phyloP scores from a whole-genome alignment of 78 protist species.

The Guillardia theta region DNA sequence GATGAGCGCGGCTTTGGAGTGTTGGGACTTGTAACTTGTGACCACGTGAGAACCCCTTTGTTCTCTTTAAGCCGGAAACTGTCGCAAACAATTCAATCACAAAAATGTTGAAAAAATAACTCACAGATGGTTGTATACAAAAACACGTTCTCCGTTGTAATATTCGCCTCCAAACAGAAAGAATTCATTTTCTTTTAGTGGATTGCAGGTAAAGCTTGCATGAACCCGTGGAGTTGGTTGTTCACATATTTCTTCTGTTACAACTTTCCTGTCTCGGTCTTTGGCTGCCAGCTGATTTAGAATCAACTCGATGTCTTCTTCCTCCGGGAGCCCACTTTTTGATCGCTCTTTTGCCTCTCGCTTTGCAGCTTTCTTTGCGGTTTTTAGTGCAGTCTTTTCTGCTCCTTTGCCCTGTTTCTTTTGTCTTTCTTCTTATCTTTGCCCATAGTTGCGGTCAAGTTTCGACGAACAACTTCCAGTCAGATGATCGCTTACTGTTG shows the following conservation, averaged over 20 bases:
- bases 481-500: too few relatives aligned
- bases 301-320: constrained; percentile 13
- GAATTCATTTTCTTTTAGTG: neutral
- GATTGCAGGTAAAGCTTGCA: neutral
- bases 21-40: neutral
- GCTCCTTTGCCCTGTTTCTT: neutral
- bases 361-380: neutral
- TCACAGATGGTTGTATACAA: constrained; percentile 11
- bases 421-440: neutral
- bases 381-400: neutral
- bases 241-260: neutral
- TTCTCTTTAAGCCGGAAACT: neutral
- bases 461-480: too few relatives aligned
- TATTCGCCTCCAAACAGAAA: neutral
- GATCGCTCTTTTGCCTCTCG: neutral
- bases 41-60: neutral
- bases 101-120: neutral
- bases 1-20: constrained; percentile 3
- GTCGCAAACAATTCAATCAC: neutral
- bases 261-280: neutral
- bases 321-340: neutral
- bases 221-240: neutral
- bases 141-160: neutral
- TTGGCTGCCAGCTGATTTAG: neutral
- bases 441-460: neutral